These are phyloP conservation scores for Paracamarosporium sp. DNA, from an alignment of 2,329 filamentous ascomycete species.

Conservation along the genomic window DNA sequence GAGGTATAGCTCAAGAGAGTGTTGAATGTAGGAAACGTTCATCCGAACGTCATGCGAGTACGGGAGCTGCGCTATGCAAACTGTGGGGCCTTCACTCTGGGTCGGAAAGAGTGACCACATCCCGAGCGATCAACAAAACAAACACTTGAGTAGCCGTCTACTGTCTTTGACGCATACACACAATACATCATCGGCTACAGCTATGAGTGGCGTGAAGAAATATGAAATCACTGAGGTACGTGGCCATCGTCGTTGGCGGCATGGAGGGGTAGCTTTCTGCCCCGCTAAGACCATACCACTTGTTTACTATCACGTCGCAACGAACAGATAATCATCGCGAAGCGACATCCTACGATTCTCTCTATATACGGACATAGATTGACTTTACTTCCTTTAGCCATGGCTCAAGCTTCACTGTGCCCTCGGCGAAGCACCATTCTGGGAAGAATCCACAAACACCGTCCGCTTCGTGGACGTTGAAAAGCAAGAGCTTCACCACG, in stretches of 20 bases:
- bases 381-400: constrained; percentile 37
- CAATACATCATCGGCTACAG: constrained; percentile 17
- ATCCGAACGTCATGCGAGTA: constrained; percentile 39
- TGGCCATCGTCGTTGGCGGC: constrained; percentile 12
- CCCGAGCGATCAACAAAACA: constrained; percentile 17
- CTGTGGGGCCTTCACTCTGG: constrained; percentile 34
- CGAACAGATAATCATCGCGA: neutral
- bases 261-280: constrained; percentile 35
- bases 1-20: neutral
- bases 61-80: constrained; percentile 39
- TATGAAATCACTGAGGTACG: constrained; percentile 46
- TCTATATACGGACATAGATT: neutral
- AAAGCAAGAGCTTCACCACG: constrained; percentile 73
- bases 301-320: neutral
- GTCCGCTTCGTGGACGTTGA: constrained; percentile 86
- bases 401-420: constrained; percentile 69
- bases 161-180: constrained; percentile 15
- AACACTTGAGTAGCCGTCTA: constrained; percentile 20
- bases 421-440: constrained; percentile 78
- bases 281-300: constrained; percentile 30
- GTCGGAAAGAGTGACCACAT: constrained; percentile 20
- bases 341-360: neutral
- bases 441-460: constrained; percentile 68
- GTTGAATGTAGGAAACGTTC: constrained; percentile 17
- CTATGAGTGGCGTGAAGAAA: constrained; percentile 40